A percentile compares a stretch with the other conserved stretches of the same genome.
phyloP scores from a whole-genome alignment of 495 filamentous ascomycete genomes.

The Glonium stellatum region DNA sequence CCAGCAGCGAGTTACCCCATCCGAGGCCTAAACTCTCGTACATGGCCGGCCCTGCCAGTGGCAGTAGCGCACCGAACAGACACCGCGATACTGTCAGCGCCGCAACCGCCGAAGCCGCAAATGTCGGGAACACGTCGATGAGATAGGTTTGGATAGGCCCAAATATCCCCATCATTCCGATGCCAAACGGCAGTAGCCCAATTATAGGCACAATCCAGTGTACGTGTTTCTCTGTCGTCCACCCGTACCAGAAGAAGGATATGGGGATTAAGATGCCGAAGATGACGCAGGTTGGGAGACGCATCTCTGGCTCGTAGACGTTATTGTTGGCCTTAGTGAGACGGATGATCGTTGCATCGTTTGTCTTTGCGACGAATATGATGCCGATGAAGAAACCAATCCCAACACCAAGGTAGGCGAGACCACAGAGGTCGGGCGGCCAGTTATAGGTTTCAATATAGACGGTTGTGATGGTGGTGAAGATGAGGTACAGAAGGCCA shows the following conservation, averaged over 20 bases:
- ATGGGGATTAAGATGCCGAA: slow-evolving; percentile 24
- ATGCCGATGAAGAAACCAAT: slow-evolving; percentile 20
- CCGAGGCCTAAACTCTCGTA: slow-evolving; percentile 41
- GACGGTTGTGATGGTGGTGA: slow-evolving; percentile 26
- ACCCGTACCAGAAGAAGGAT: slow-evolving; percentile 29
- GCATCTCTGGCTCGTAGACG: slow-evolving; percentile 28
- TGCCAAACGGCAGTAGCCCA: slow-evolving; percentile 47
- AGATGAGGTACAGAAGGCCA: slow-evolving; percentile 27
- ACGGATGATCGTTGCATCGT: slow-evolving; percentile 20
- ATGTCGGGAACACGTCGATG: slow-evolving; percentile 32
- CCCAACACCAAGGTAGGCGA: slow-evolving; percentile 24
- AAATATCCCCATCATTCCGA: slow-evolving; percentile 44
- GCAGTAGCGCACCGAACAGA: slow-evolving; percentile 45
- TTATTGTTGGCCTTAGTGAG: slow-evolving; percentile 22
- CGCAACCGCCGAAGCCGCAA: slow-evolving; percentile 35
- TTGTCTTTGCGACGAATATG: slow-evolving; percentile 15
- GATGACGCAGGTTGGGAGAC: slow-evolving; percentile 23
- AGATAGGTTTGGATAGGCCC: slow-evolving; percentile 34
- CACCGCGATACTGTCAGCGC: slow-evolving; percentile 47
- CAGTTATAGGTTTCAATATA: slow-evolving; percentile 25
- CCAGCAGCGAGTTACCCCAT: slow-evolving; percentile 44
- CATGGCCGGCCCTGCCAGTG: slow-evolving; percentile 45
- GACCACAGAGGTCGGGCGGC: slow-evolving; percentile 17
- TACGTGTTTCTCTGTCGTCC: slow-evolving; percentile 17
- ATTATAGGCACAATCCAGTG: slow-evolving; percentile 48